Evolutionary conservation across 257 asterid genomes (phyloP), one percentile per base, ranked within the genome.

Genomic region (Gentiana straminea): DNA sequence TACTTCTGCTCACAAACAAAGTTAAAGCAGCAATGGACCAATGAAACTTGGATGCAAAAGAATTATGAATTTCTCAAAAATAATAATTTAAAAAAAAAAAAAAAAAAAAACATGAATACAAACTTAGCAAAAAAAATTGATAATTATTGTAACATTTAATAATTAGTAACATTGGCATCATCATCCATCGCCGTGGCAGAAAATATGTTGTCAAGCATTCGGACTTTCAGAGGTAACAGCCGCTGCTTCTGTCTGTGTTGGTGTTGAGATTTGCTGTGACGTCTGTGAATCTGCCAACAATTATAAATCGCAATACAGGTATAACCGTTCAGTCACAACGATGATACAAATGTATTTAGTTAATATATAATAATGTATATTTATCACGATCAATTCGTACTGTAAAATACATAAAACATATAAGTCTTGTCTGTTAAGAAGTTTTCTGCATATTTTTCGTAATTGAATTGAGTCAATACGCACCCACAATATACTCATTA

Each of bases 181-280:
- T 52, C 56, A 44, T 13, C 38, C 58, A 33, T 33, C 59, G 57
- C 39, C 13, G 38, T 51, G 52, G 39, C 5, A 47, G 39, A 13
- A 3, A 41, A 5, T 41, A 41, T 41, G 46, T 5, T 41, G 46
- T 41, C 5, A 5, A 33, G 94, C 74, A 45, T 77, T 79, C 3
- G 94, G 81, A 61, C 80, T 77, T 35, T 86, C 81, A 41, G 86
- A 70, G 60, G 92, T 64, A 56, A 69, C 83, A 7, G 68, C 69
- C 12, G 81, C 81, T 34, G 71, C 79, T 74, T 81, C 95, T 8
- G 65, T 57, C 37, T 61, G 61, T 24, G 84, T 68, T 66, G 85
- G 80, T 35, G 75, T 76, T 37, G 95, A 74, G 13, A 82, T 73
- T 52, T 81, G 84, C 49, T 70, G 89, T 13, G 81, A 79, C 54